Percentiles rank a stretch among this genome's conserved stretches.
These are phyloP conservation scores for Wilcoxina mikolae DNA, from an alignment of 495 filamentous ascomycete species.

Conservation along the genomic window DNA sequence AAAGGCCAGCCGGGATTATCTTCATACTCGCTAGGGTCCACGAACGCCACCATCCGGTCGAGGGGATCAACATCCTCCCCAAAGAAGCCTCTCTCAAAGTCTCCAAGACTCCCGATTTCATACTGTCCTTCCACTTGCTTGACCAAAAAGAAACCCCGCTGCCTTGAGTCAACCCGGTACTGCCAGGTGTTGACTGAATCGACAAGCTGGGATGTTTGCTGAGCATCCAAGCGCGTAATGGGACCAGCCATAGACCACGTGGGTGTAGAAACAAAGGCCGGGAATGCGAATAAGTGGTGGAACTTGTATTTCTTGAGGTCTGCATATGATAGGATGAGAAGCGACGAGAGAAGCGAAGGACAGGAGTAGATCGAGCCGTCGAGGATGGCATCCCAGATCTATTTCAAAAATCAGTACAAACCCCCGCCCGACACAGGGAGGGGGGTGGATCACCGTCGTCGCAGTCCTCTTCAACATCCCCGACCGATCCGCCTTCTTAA, in stretches of 20 bases:
- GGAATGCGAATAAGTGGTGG: constrained; percentile 88
- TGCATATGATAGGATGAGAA: constrained; percentile 80
- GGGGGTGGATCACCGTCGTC: constrained; percentile 42
- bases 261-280: constrained; percentile 76
- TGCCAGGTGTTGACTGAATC: constrained; percentile 76
- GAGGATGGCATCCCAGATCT: constrained; percentile 95
- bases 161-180: constrained; percentile 57
- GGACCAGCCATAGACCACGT: constrained; percentile 45
- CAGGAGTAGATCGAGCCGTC: constrained; percentile 92
- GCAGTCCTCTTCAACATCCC: constrained; percentile 58
- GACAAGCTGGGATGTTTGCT: constrained; percentile 59
- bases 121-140: constrained; percentile 47
- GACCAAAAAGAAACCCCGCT: constrained; percentile 88
- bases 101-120: constrained; percentile 56
- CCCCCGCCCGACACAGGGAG: neutral
- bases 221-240: constrained; percentile 40
- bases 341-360: constrained; percentile 77
- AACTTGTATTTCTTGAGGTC: constrained; percentile 94
- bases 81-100: constrained; percentile 83
- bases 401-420: neutral
- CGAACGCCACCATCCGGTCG: constrained; percentile 71
- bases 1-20: constrained; percentile 83
- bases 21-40: constrained; percentile 80
- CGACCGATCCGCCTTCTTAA: constrained; percentile 57
- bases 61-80: constrained; percentile 41